A percentile compares a stretch with the other conserved stretches of the same genome.
phyloP scores from a whole-genome alignment of 176 grass and related monocot species.

The Urochloa ruziziensis region DNA sequence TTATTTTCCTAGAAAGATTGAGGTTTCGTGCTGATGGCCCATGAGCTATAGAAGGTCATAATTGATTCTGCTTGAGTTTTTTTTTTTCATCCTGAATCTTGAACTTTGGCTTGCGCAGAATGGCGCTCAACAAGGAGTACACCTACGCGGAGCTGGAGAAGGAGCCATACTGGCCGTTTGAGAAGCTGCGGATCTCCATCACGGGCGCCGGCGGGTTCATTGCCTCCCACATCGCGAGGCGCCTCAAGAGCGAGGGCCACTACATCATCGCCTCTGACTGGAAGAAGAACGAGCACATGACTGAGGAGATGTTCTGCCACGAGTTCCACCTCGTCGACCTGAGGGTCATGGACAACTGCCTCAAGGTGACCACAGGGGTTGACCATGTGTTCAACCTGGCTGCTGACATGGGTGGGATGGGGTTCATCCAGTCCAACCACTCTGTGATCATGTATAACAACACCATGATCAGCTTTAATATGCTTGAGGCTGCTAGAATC shows the following conservation, averaged over 20 bases:
- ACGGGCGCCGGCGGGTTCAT: conserved; percentile 88
- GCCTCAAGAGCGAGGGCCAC: conserved; percentile 78
- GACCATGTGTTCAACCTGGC: conserved; percentile 91
- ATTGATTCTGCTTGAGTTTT: neutral
- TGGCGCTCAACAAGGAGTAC: conserved; percentile 76
- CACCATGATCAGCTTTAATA: conserved; percentile 95
- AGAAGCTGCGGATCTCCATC: conserved; percentile 76
- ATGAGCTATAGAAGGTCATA: neutral
- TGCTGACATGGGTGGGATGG: conserved; percentile 94
- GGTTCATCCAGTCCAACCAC: conserved; percentile 89
- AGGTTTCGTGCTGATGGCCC: neutral
- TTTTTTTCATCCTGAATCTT: neutral
- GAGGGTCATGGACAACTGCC: conserved; percentile 88
- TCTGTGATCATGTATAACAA: conserved; percentile 93
- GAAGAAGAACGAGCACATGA: conserved; percentile 97
- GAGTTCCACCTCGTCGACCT: conserved; percentile 87
- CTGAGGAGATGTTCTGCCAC: conserved; percentile 89
- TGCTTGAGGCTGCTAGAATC: conserved; percentile 81
- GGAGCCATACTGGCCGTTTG: conserved; percentile 68
- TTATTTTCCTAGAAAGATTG: neutral
- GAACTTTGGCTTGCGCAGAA: conserved; percentile 7
- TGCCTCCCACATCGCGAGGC: conserved; percentile 78
- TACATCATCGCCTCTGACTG: conserved; percentile 85
- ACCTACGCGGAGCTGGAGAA: conserved; percentile 76
- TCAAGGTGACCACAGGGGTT: conserved; percentile 61